Base-by-base conservation (phyloP, 2,329 filamentous ascomycete genomes). In the Huntiella omanensis region DNA sequence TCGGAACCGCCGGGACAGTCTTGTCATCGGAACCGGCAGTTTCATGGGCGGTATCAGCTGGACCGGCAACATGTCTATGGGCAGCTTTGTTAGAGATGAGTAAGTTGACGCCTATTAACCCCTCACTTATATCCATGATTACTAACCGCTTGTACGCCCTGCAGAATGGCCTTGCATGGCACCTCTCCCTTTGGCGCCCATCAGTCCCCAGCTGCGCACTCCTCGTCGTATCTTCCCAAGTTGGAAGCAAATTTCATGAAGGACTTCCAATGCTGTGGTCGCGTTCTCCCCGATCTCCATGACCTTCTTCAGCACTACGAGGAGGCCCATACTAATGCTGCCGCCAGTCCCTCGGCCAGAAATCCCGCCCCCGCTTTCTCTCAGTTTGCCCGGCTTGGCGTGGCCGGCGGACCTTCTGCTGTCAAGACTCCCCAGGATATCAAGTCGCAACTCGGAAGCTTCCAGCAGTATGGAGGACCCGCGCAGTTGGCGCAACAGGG, bases 71-170 rank as follows among this genome's bases (percentile, higher is more conserved):
- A 77, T 94, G 50, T 96, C 88, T 6, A 84, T 96, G 53, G 88
- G 88, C 52, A 96, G 88, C 58, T 96, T 92, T 70, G 91, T 98
- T 62, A 75, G 84, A 62, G 88, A 98, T 66, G 91, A 98, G 91
- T 98, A 77, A 77, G 88, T 68, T 49, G 40, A 36, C 39, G 39
- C 28, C 13, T 22, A 40, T 16, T 44, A 15, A 32, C 16, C 10
- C 33, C 19, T 33, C 16, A 38, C 17, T 19, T 40, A 33, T 6
- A 36, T 41, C 38, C 38, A 19, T 17, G 34, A 35, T 16, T 37
- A 48, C 56, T 59, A 47, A 48, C 45, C 38, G 32, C 17, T 32
- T 13, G 19, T 13, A 11, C 22, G 33, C 19, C 40, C 28, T 41
- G 54, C 59, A 95, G 86, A 61, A 87, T 95, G 58, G 80, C 92